phyloP scores from a whole-genome alignment of 805 yeast species.

The Saccharomyces jurei region DNA sequence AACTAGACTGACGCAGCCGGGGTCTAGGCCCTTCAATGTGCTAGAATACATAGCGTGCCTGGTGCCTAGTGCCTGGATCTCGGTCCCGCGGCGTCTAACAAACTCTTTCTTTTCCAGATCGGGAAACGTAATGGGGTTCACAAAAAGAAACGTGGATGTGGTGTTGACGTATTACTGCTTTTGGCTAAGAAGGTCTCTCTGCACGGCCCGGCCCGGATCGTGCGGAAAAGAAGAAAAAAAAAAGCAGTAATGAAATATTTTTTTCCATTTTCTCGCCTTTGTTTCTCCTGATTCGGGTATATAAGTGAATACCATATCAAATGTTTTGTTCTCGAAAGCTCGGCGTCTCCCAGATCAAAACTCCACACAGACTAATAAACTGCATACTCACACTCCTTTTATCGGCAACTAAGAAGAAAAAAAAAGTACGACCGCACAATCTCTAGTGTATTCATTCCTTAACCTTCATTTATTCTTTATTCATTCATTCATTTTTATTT shows the following conservation, averaged over 20 bases:
- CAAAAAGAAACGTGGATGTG: neutral
- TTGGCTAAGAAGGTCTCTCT: neutral
- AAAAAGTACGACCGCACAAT: neutral
- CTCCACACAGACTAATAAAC: neutral
- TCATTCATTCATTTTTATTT: neutral
- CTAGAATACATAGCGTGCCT: neutral
- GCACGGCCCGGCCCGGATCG: neutral
- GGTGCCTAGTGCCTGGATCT: neutral
- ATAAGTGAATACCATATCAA: neutral
- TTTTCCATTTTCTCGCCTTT: neutral
- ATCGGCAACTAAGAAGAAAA: neutral
- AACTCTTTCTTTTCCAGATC: neutral
- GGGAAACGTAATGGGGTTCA: neutral
- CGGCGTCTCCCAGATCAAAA: neutral
- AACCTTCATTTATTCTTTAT: neutral
- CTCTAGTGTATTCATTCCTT: neutral
- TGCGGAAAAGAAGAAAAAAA: neutral
- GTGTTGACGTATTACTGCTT: neutral
- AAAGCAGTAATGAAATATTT: neutral
- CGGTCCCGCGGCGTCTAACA: neutral
- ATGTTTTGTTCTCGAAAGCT: neutral
- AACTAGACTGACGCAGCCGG: slow-evolving; percentile 4
- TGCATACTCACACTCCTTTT: neutral
- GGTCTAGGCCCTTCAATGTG: slow-evolving; percentile 25
- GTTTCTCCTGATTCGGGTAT: neutral